Conservation (phyloP, 2,329 filamentous ascomycete genomes). For the Colletotrichum sp. region DNA sequence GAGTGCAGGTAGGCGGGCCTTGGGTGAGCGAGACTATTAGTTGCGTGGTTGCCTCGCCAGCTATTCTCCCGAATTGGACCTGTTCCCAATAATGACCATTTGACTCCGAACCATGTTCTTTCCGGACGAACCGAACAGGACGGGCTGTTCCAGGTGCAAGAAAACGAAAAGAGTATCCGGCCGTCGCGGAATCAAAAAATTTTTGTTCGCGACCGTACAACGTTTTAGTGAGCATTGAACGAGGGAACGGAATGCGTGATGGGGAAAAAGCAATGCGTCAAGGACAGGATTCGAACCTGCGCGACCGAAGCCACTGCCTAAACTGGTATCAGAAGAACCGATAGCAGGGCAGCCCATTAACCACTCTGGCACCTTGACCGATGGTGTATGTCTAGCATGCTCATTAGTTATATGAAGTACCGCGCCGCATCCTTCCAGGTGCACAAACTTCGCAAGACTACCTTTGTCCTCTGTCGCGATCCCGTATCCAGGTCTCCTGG, state of each 20-base stretch:
- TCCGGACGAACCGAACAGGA: neutral
- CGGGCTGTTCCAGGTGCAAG: neutral
- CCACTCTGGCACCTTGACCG: conserved; percentile 22
- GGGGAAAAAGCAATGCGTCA: neutral
- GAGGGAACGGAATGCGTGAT: neutral
- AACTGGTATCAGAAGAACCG: neutral
- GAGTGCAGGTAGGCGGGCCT: neutral
- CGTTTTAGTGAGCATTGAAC: too few species aligned
- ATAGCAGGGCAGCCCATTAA: conserved; percentile 23
- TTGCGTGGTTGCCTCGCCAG: neutral
- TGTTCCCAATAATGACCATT: neutral
- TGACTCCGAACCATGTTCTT: neutral
- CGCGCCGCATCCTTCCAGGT: neutral
- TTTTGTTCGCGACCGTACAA: neutral
- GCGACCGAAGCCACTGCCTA: conserved; percentile 22
- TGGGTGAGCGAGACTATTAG: neutral
- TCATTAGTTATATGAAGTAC: neutral
- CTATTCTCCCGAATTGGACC: neutral
- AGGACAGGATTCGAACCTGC: conserved; percentile 23
- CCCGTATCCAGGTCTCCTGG: neutral
- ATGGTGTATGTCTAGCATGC: accelerated
- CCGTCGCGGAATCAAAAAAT: neutral
- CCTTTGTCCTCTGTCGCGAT: neutral
- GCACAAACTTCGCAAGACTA: neutral
- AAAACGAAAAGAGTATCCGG: neutral